These are phyloP conservation scores for Ustilago shanxiensis DNA, from an alignment of 1,284 basidiomycete genomes.

Conservation along the genomic window DNA sequence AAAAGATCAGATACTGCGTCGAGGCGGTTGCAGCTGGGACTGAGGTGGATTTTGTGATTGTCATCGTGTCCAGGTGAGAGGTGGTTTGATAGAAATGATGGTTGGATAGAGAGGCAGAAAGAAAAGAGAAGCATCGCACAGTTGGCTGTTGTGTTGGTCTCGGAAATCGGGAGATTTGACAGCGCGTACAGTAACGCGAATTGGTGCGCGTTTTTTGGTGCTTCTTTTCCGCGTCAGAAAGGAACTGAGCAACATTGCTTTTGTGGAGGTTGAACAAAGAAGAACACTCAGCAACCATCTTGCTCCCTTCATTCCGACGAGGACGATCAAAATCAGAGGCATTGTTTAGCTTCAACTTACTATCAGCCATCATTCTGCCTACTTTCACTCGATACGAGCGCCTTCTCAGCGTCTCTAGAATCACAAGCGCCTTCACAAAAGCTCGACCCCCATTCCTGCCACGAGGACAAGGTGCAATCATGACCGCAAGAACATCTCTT, in stretches of 20 bases:
- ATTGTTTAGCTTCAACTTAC: no score
- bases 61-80: constrained; percentile 29
- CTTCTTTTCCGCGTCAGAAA: not conserved
- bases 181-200: not conserved
- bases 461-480: not conserved
- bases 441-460: not conserved
- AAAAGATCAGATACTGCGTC: constrained; percentile 51
- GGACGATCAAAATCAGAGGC: no score
- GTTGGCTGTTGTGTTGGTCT: constrained; percentile 11
- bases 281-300: not conserved
- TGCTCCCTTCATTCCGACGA: not conserved
- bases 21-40: not conserved
- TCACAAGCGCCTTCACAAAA: not conserved
- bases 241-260: not conserved
- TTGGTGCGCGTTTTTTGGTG: not conserved
- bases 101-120: no score
- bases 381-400: constrained; percentile 1
- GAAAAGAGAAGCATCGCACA: no score
- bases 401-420: constrained; percentile 13
- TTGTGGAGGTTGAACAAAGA: not conserved
- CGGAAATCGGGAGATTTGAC: not conserved
- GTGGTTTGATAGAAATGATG: not conserved
- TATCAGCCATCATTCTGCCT: constrained; percentile 1
- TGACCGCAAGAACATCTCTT: constrained; percentile 21
- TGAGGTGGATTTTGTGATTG: constrained; percentile 27